phyloP scores from a whole-genome alignment of 2,329 filamentous ascomycete species.

The Neopestalotiopsis sp. region DNA sequence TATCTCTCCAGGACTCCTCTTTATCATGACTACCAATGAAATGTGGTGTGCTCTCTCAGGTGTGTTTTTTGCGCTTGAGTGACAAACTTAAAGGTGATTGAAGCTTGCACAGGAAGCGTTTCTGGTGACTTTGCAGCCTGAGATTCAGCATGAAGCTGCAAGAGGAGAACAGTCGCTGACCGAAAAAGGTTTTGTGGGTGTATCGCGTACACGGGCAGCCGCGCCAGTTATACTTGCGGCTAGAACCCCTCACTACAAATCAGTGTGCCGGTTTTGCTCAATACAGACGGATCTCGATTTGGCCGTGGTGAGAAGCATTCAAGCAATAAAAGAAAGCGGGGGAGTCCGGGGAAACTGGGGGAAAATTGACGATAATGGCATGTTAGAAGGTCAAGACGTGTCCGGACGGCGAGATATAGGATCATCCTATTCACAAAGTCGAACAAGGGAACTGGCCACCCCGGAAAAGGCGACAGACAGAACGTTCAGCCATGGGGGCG shows the following conservation, averaged over 20 bases:
- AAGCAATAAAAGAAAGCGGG: not conserved
- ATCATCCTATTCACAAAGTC: not conserved
- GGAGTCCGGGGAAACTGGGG: not conserved
- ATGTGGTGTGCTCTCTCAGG: not conserved
- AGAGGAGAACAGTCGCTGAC: not conserved
- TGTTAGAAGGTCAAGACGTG: not conserved
- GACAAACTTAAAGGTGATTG: not conserved
- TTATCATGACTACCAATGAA: not conserved
- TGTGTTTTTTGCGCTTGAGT: not conserved
- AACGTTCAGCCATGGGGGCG: not conserved
- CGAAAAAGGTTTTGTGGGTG: not conserved
- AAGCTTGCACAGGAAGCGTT: not conserved
- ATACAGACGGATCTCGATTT: not conserved
- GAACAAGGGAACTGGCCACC: not conserved
- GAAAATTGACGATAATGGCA: not conserved
- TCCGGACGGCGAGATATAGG: not conserved
- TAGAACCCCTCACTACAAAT: not conserved
- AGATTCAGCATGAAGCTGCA: not conserved
- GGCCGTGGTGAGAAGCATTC: not conserved
- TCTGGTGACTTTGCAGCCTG: not conserved
- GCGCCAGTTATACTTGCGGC: not conserved
- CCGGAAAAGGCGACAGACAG: not conserved
- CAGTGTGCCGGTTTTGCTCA: not conserved
- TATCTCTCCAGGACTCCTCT: not conserved
- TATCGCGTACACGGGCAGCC: not conserved